These are phyloP conservation scores for Orbilia ellipsospora DNA, from an alignment of 2,329 filamentous ascomycete species.

Conservation along the genomic window DNA sequence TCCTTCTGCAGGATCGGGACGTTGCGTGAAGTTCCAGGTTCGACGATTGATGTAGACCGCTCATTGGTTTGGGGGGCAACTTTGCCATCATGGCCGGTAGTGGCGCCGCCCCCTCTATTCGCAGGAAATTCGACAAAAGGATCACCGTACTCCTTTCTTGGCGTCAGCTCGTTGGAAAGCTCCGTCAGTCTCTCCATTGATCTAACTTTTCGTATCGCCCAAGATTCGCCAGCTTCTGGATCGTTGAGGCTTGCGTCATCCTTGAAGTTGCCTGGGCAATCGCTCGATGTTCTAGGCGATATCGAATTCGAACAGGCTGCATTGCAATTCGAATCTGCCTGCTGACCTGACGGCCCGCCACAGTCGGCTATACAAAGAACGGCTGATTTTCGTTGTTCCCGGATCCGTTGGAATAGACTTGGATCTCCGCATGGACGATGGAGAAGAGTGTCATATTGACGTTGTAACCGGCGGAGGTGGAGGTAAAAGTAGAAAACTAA, in stretches of 20 bases:
- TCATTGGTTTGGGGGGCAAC: background rate
- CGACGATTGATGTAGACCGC: no score
- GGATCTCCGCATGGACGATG: background rate
- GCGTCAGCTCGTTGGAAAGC: constrained; percentile 37
- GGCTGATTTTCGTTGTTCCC: constrained; percentile 23
- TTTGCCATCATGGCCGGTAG: no score
- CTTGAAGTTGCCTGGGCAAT: background rate
- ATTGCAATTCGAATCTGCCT: background rate
- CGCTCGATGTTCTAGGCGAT: background rate
- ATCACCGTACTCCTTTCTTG: constrained; percentile 14
- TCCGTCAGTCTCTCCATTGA: constrained; percentile 49
- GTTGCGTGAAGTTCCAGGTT: background rate
- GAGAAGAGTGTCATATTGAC: constrained; percentile 11
- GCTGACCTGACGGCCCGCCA: background rate
- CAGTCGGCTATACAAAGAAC: background rate
- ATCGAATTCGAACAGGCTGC: background rate
- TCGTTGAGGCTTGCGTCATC: background rate
- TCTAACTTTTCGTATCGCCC: constrained; percentile 47
- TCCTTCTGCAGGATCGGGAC: background rate
- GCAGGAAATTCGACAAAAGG: background rate
- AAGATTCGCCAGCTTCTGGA: constrained; percentile 14
- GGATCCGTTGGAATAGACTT: constrained; percentile 12
- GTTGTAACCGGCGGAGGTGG: constrained; percentile 21
- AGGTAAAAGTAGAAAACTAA: constrained; percentile 27
- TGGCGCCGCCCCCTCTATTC: no score